Evolutionary conservation across 805 yeast genomes (phyloP).

Genomic region (Cyberlindnera euphorbiae): DNA sequence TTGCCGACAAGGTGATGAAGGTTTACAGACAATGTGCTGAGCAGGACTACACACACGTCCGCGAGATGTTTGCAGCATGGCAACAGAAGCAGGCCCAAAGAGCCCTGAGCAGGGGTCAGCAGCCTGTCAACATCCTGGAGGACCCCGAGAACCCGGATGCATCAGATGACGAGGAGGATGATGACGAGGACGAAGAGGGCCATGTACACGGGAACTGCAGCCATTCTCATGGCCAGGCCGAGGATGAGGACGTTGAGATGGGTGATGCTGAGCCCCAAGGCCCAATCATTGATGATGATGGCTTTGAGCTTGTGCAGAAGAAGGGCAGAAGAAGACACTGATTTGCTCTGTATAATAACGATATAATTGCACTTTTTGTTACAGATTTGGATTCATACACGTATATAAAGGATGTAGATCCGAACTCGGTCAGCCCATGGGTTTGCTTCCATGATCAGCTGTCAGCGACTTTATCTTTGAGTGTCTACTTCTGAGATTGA

Average conservation of each 20-base stretch:
- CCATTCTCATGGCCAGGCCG: conserved; percentile 25
- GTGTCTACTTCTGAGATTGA: too few relatives aligned
- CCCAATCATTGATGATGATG: conserved; percentile 89
- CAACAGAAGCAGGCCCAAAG: conserved; percentile 43
- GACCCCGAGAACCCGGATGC: conserved; percentile 63
- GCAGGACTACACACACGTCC: conserved; percentile 50
- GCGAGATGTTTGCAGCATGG: conserved; percentile 56
- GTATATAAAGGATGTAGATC: too few relatives aligned
- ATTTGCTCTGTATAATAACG: too few relatives aligned
- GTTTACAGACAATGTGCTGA: conserved; percentile 60
- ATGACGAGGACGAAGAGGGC: conserved; percentile 28
- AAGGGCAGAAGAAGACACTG: conserved; percentile 49
- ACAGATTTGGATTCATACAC: too few relatives aligned
- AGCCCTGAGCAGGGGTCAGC: conserved; percentile 24
- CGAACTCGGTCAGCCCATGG: too few relatives aligned
- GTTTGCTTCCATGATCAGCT: too few relatives aligned
- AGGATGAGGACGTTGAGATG: conserved; percentile 33
- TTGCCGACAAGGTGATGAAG: conserved; percentile 62
- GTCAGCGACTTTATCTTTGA: too few relatives aligned
- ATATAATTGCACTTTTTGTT: too few relatives aligned
- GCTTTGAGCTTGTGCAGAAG: conserved; percentile 82
- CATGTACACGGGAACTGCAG: conserved; percentile 3
- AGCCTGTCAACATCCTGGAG: conserved; percentile 42
- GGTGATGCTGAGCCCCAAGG: conserved; percentile 37
- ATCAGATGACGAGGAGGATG: conserved; percentile 44